Conservation (phyloP, 805 yeast genomes). For the Metschnikowia lachancei region DNA sequence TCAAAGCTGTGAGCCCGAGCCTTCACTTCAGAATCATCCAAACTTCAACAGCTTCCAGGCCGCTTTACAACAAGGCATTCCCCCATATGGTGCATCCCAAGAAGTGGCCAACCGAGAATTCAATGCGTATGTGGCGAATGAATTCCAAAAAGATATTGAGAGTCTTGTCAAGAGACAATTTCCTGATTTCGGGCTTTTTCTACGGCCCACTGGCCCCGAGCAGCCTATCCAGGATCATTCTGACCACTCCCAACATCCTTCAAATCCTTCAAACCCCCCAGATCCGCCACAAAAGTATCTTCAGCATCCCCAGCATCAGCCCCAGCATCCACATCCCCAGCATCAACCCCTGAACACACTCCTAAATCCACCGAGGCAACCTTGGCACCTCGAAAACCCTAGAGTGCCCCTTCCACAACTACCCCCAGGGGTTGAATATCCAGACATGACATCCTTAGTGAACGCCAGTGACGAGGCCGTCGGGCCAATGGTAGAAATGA, state of each 20-base stretch:
- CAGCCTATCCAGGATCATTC: too few species aligned
- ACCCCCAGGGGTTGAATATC: slow-evolving; percentile 22
- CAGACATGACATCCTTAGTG: slow-evolving; percentile 40
- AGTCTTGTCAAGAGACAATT: neutral
- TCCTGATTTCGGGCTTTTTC: neutral
- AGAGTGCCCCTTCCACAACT: neutral
- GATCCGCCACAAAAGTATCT: too few species aligned
- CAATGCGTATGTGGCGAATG: too few species aligned
- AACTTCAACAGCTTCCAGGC: neutral
- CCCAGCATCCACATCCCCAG: too few species aligned
- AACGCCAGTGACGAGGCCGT: slow-evolving; percentile 33
- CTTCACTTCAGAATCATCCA: neutral
- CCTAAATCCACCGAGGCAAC: too few species aligned
- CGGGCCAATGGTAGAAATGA: slow-evolving; percentile 37
- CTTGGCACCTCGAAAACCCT: neutral
- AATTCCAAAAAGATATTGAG: neutral
- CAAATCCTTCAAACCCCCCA: too few species aligned
- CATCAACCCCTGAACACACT: too few species aligned
- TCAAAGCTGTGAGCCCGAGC: too few species aligned
- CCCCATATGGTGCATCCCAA: neutral
- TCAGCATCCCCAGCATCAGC: too few species aligned
- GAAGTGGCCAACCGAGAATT: too few species aligned
- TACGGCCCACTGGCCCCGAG: neutral
- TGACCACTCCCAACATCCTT: too few species aligned
- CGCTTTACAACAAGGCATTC: neutral